Conservation (phyloP, 2,329 filamentous ascomycete species). For the Helotiales sp. region DNA sequence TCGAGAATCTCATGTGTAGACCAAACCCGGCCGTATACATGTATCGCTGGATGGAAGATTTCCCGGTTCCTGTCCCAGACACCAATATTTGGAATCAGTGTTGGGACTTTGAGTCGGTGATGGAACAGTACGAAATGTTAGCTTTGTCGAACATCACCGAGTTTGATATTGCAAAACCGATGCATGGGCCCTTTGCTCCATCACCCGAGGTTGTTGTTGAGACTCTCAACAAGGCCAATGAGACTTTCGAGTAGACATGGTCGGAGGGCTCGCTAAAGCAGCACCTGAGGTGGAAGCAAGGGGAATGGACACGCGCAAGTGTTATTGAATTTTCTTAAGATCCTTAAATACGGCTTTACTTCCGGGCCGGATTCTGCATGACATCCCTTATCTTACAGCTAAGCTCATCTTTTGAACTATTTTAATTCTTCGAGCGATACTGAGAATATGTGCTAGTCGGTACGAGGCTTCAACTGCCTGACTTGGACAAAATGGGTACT, state of each 20-base stretch:
- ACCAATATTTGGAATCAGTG: background rate
- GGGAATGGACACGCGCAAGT: no score
- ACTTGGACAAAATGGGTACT: no score
- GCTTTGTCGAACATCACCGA: background rate
- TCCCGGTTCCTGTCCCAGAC: background rate
- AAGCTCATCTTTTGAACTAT: no score
- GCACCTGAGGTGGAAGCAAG: no score
- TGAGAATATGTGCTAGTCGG: no score
- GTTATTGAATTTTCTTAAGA: no score
- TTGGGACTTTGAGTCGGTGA: background rate
- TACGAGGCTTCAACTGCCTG: no score
- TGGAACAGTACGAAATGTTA: background rate
- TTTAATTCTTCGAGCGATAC: no score
- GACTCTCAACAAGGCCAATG: background rate
- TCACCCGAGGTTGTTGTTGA: background rate
- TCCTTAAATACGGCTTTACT: no score
- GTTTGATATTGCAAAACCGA: background rate
- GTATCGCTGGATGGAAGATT: background rate
- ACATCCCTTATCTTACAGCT: no score
- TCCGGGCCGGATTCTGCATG: no score
- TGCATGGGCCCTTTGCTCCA: background rate
- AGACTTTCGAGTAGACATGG: background rate
- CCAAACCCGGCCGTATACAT: background rate
- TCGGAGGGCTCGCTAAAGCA: no score
- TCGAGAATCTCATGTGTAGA: background rate